Percentiles rank a stretch among this genome's conserved stretches.
phyloP scores from a whole-genome alignment of 1,284 basidiomycete genomes.

The Pyrrhoderma noxium region DNA sequence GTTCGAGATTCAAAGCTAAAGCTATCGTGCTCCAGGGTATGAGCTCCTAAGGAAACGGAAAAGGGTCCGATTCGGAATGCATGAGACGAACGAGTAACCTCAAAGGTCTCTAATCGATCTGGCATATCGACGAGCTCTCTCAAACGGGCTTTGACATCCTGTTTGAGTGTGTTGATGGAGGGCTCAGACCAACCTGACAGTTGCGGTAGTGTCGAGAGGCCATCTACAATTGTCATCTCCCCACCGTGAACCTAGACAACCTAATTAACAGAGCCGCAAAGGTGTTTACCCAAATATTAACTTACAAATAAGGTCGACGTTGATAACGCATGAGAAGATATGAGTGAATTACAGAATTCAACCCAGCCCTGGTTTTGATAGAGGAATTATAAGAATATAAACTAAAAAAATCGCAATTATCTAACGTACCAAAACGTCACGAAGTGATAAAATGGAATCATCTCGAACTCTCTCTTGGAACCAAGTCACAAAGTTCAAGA shows the following conservation, averaged over 20 bases:
- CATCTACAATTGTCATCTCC: conserved; percentile 81
- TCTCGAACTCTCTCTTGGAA: conserved; percentile 63
- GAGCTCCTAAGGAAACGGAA: conserved; percentile 56
- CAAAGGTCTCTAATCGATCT: too few relatives aligned
- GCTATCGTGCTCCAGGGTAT: conserved; percentile 28
- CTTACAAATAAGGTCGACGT: conserved; percentile 66
- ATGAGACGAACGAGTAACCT: neutral
- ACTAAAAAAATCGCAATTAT: neutral
- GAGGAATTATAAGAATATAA: neutral
- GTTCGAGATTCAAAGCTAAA: conserved; percentile 91
- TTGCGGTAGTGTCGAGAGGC: conserved; percentile 53
- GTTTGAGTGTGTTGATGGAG: conserved; percentile 26
- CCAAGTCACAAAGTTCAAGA: conserved; percentile 85
- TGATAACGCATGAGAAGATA: conserved; percentile 34
- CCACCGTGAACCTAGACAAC: conserved; percentile 75
- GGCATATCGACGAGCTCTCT: neutral
- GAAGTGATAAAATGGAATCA: conserved; percentile 64
- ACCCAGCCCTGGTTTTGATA: conserved; percentile 81
- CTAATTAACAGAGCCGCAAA: conserved; percentile 7
- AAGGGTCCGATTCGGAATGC: conserved; percentile 71
- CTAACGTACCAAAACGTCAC: conserved; percentile 79
- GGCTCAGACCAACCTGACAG: conserved; percentile 28
- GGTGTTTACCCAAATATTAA: conserved; percentile 19
- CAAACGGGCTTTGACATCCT: neutral
- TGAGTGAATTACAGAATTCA: conserved; percentile 71